Evolutionary conservation across 192 early-diverging fungal species (phyloP), one percentile per base, ranked within the genome.

Genomic region (Rhizophagus sp.): DNA sequence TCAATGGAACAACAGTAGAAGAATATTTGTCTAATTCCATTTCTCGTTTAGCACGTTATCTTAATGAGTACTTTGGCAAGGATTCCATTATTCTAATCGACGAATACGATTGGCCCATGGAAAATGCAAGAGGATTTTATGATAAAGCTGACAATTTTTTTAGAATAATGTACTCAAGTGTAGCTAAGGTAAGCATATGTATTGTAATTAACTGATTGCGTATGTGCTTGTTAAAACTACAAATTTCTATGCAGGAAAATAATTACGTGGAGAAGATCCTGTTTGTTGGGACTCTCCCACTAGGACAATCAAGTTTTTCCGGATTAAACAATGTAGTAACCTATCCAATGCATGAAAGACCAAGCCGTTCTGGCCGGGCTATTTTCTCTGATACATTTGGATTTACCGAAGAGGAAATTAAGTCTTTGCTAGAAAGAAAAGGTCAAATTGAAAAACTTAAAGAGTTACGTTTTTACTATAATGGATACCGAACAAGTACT

Each of bases 21-120:
- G 5, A 39, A 52, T 27, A 9, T 30, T 52, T 52, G n/a, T 10
- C 4, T 5, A 3, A 70, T 22, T 1, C 36, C 22, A 0, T 79
- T 41, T 66, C 44, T 34, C 0, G 25, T 24, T 8, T 79, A 50
- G 25, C 62, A 64, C 62, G 47, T 27, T 17, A 50, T 67, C 67
- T 79, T 52, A 2, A 67, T 36, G 27, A 49, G 12, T 71, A 52
- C 25, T 70, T 57, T 63, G 22, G 12, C 17, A 63, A 49, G 25
- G 9, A 49, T 71, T 33, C 24, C 44, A 79, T 79, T 68, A 63
- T 79, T 49, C 67, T 79, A 22, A 49, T 79, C 30, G 78, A 79
- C 25, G 78, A 79, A 67, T 79, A 79, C n/a, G 78, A 79, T 41
- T 70, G 63, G 78, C 44, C 78, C 7, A 50, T 66, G 66, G 67